Evolutionary conservation across 345 rosid species (phyloP).

Genomic region (Camelina laxa): DNA sequence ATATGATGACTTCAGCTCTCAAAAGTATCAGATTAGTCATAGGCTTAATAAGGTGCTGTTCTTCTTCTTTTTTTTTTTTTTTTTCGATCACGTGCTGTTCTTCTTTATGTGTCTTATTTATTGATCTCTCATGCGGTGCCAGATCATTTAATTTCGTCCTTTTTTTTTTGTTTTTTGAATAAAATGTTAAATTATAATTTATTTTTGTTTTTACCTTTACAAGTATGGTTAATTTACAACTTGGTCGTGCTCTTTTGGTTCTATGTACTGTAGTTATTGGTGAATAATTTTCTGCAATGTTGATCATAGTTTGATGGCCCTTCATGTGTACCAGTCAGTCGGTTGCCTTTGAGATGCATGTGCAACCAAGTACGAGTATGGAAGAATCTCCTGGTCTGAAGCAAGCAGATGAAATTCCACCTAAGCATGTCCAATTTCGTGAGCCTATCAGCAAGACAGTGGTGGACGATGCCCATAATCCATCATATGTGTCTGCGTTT

Average conservation of each 20-base stretch:
- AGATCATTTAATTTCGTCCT: background rate
- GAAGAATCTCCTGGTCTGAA: slow-evolving; percentile 28
- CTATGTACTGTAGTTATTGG: slow-evolving; percentile 24
- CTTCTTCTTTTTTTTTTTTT: too few relatives aligned
- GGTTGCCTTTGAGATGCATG: slow-evolving; percentile 22
- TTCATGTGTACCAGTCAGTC: slow-evolving; percentile 34
- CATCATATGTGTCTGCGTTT: slow-evolving; percentile 51
- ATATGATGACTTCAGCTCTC: slow-evolving; percentile 22
- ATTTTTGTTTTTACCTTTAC: background rate
- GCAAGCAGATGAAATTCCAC: slow-evolving; percentile 26
- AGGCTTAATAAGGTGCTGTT: slow-evolving; percentile 15
- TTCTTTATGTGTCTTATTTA: slow-evolving; percentile 23
- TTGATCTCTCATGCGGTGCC: slow-evolving; percentile 16
- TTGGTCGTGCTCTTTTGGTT: slow-evolving; percentile 14
- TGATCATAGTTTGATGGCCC: slow-evolving; percentile 3
- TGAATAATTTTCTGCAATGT: slow-evolving; percentile 15
- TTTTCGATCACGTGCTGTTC: too few relatives aligned
- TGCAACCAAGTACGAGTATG: slow-evolving; percentile 23
- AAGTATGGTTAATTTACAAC: slow-evolving; percentile 24
- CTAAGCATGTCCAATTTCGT: slow-evolving; percentile 74
- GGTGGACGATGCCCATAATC: slow-evolving; percentile 65
- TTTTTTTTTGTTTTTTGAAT: too few relatives aligned
- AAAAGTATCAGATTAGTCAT: slow-evolving; percentile 35
- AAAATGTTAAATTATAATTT: too few relatives aligned
- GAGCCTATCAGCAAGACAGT: slow-evolving; percentile 69